Conservation (phyloP, 2,329 filamentous ascomycete genomes). For the Pestalotiopsis sp. region DNA sequence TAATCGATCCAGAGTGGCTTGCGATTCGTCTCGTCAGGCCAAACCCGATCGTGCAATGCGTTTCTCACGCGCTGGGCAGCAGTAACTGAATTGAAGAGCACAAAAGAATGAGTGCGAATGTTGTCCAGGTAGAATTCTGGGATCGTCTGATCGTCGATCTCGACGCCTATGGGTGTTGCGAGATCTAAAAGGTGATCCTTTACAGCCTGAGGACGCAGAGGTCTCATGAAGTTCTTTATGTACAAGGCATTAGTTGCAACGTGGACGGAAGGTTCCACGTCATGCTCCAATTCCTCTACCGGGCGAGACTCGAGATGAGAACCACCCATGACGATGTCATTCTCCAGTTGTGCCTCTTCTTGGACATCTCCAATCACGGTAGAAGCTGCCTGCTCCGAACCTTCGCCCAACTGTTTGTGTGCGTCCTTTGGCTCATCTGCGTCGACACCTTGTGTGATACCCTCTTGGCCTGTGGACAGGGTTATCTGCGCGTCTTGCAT, state of each 20-base stretch:
- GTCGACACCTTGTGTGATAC: background rate
- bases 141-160: slow-evolving; percentile 59
- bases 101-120: slow-evolving; percentile 88
- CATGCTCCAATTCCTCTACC: slow-evolving; percentile 28
- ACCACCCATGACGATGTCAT: slow-evolving; percentile 24
- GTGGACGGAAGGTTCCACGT: slow-evolving; percentile 64
- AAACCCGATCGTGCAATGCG: slow-evolving; percentile 76
- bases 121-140: slow-evolving; percentile 77
- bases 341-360: slow-evolving; percentile 20
- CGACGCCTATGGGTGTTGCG: slow-evolving; percentile 59
- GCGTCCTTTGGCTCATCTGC: background rate
- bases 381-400: background rate
- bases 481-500: background rate
- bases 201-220: slow-evolving; percentile 71
- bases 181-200: slow-evolving; percentile 71
- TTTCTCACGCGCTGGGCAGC: slow-evolving; percentile 78
- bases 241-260: slow-evolving; percentile 79
- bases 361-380: slow-evolving; percentile 9
- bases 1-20: slow-evolving; percentile 90
- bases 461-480: background rate
- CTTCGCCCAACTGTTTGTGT: background rate
- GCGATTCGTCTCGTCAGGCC: slow-evolving; percentile 84
- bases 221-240: slow-evolving; percentile 88
- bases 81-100: slow-evolving; percentile 67
- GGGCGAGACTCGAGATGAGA: slow-evolving; percentile 16